phyloP scores from a whole-genome alignment of 495 filamentous ascomycete genomes.

The Aspergillus campestris region DNA sequence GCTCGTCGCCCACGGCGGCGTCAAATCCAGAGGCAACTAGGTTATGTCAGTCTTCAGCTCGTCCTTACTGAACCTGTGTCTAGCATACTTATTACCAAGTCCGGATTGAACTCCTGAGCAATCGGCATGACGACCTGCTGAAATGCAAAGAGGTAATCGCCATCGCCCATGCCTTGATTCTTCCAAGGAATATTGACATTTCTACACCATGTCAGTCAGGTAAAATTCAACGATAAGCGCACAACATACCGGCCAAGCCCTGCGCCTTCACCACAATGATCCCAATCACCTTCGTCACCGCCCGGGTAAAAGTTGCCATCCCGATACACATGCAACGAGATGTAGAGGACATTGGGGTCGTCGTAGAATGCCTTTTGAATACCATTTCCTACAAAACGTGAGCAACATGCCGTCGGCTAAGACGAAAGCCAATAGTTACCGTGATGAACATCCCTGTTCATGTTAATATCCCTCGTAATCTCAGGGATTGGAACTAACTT shows the following conservation, averaged over 20 bases:
- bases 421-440: constrained; percentile 25
- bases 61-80: background rate
- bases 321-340: constrained; percentile 87
- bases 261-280: constrained; percentile 63
- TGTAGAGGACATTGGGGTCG: constrained; percentile 91
- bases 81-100: constrained; percentile 70
- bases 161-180: constrained; percentile 88
- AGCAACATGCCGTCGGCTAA: constrained; percentile 3
- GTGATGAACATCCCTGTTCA: constrained; percentile 53
- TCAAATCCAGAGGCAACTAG: constrained; percentile 90
- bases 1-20: constrained; percentile 82
- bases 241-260: constrained; percentile 58
- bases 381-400: constrained; percentile 62
- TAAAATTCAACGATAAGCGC: background rate
- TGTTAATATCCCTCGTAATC: constrained; percentile 17
- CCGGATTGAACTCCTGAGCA: constrained; percentile 83
- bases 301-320: constrained; percentile 82
- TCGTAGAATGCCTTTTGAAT: constrained; percentile 95
- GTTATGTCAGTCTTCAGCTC: constrained; percentile 5
- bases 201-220: constrained; percentile 28
- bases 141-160: constrained; percentile 93
- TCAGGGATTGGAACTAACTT: constrained; percentile 35
- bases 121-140: constrained; percentile 98
- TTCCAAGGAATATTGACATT: constrained; percentile 97
- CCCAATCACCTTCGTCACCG: constrained; percentile 61